Evolutionary conservation across 306 rosid genomes (phyloP).

Genomic region (Prunus kanzakura): DNA sequence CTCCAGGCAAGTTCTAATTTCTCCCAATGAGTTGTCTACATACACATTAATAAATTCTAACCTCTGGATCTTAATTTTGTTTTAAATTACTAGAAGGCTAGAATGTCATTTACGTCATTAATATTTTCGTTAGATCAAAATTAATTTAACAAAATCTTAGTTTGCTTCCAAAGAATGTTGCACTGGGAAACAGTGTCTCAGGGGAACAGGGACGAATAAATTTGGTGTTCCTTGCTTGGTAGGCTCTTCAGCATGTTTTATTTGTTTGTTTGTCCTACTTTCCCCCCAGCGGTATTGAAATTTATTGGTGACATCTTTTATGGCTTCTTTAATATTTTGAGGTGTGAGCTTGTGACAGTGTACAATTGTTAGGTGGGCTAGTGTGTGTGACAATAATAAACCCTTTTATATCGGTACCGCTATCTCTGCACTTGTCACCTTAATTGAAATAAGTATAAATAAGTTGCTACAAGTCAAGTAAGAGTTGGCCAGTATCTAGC

Average conservation of each 20-base stretch:
- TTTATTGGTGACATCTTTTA: slow-evolving; percentile 14
- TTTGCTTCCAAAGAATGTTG: neutral
- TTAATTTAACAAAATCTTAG: neutral
- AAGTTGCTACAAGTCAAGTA: neutral
- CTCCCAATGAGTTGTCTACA: neutral
- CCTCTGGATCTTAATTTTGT: no score
- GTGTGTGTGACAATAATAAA: neutral
- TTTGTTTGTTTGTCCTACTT: slow-evolving; percentile 7
- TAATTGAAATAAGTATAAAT: neutral
- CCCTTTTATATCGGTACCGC: neutral
- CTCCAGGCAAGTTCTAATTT: slow-evolving; percentile 59
- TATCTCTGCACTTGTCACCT: neutral
- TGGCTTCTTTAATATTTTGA: neutral
- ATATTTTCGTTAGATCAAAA: no score
- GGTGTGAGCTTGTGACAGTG: neutral
- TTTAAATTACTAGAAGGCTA: no score
- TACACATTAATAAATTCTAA: no score
- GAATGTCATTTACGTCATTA: no score
- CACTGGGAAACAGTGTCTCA: neutral
- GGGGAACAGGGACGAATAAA: slow-evolving; percentile 1
- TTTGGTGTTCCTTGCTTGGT: slow-evolving; percentile 6
- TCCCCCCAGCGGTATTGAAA: neutral
- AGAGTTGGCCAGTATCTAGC: neutral
- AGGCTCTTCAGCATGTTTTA: slow-evolving; percentile 6
- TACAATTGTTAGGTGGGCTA: neutral